Conservation (phyloP, 2,329 filamentous ascomycete genomes). For the Sporothrix dimorphospora region DNA sequence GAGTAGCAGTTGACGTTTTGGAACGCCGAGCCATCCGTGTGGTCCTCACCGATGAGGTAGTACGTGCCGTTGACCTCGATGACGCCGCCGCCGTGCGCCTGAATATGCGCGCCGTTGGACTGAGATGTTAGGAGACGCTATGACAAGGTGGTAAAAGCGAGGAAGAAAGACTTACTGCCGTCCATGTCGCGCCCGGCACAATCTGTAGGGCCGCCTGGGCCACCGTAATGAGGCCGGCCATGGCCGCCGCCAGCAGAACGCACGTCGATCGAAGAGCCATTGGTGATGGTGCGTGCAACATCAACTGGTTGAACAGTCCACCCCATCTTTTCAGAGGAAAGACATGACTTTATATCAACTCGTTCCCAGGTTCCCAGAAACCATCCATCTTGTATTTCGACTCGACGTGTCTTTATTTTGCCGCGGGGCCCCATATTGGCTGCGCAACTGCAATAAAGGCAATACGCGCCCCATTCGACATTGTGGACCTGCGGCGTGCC, state of each 20-base stretch:
- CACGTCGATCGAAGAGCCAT: constrained; percentile 9
- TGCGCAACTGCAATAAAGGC: not conserved
- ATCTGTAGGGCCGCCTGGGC: constrained; percentile 34
- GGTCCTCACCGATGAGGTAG: constrained; percentile 73
- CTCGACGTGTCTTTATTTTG: constrained; percentile 18
- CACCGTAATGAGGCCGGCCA: not conserved
- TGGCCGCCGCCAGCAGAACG: constrained; percentile 15
- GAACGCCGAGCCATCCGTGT: constrained; percentile 63
- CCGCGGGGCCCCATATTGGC: constrained; percentile 15
- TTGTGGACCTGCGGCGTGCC: too few species aligned
- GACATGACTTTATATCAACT: not conserved
- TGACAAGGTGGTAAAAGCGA: too few species aligned
- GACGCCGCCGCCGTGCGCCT: constrained; percentile 69
- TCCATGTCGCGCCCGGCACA: constrained; percentile 37
- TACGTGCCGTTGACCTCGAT: constrained; percentile 61
- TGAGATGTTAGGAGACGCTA: not conserved
- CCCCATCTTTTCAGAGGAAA: not conserved
- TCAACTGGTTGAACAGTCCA: too few species aligned
- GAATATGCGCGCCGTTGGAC: constrained; percentile 52
- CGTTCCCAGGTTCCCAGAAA: not conserved
- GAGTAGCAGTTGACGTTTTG: constrained; percentile 72
- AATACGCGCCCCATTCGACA: not conserved
- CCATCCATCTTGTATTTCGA: not conserved
- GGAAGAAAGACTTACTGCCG: constrained; percentile 30
- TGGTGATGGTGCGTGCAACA: not conserved